A percentile compares a stretch with the other conserved stretches of the same genome.
These are phyloP conservation scores for Mucor piriformis DNA, from an alignment of 371 early-diverging fungal species.

Conservation along the genomic window DNA sequence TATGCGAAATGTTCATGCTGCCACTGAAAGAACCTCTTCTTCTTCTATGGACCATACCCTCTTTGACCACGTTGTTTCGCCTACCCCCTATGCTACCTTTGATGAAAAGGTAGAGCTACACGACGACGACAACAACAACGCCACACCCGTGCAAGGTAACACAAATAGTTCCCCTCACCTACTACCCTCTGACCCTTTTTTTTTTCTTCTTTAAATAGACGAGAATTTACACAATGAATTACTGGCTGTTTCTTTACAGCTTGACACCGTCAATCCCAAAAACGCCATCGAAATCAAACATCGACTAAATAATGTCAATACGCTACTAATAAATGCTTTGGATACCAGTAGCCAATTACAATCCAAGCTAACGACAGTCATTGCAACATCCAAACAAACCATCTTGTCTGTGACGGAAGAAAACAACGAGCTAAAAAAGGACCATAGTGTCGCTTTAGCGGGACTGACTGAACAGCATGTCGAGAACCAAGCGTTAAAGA, in stretches of 20 bases:
- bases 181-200: neutral
- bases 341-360: slow-evolving; percentile 6
- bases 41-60: slow-evolving; percentile 2
- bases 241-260: slow-evolving; percentile 6
- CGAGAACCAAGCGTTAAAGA: neutral
- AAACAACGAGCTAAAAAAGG: slow-evolving; percentile 1
- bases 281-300: slow-evolving; percentile 9
- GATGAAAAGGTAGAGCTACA: neutral
- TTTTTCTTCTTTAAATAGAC: neutral
- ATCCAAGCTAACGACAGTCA: slow-evolving; percentile 3
- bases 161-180: neutral
- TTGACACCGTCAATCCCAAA: slow-evolving; percentile 6
- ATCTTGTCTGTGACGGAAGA: slow-evolving; percentile 5
- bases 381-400: slow-evolving; percentile 12
- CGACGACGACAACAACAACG: neutral
- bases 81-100: neutral
- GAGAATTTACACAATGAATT: slow-evolving; percentile 12
- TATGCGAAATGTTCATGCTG: slow-evolving; percentile 3
- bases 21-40: slow-evolving; percentile 1
- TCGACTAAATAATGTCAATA: slow-evolving; percentile 1
- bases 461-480: too few species aligned
- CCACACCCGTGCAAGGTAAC: neutral
- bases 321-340: neutral
- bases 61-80: too few species aligned
- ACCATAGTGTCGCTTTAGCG: neutral